Conservation (phyloP, 176 grass and related monocot genomes). For the Elymus sibiricus region DNA sequence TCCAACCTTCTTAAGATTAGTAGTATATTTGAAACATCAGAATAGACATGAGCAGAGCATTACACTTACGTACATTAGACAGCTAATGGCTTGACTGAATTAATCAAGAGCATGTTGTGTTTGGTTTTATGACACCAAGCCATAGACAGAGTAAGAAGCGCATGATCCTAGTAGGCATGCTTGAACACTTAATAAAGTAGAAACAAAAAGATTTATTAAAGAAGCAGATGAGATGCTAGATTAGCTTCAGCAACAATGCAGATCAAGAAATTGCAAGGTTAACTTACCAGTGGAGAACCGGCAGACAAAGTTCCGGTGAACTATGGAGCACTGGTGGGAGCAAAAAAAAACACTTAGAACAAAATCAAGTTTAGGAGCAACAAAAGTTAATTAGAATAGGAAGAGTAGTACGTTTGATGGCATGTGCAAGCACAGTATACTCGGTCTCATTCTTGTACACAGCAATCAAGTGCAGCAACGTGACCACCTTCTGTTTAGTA, state of each 20-base stretch:
- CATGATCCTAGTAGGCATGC: too few relatives aligned
- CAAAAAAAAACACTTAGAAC: constrained; percentile 11
- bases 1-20: background rate
- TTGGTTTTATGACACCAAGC: too few relatives aligned
- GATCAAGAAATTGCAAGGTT: too few relatives aligned
- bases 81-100: too few relatives aligned
- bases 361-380: background rate
- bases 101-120: too few relatives aligned
- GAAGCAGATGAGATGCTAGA: too few relatives aligned
- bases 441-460: constrained; percentile 66
- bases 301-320: too few relatives aligned
- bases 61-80: constrained; percentile 64
- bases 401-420: constrained; percentile 40
- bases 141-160: too few relatives aligned
- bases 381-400: constrained; percentile 6
- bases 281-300: too few relatives aligned
- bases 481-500: constrained; percentile 45
- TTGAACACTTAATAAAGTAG: too few relatives aligned
- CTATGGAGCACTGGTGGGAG: background rate
- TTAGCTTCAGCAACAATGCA: too few relatives aligned
- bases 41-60: constrained; percentile 33
- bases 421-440: constrained; percentile 63
- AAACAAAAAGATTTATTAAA: too few relatives aligned
- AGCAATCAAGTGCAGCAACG: constrained; percentile 64
- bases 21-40: background rate